These are phyloP conservation scores for Dothistroma pini DNA, from an alignment of 2,329 filamentous ascomycete genomes.

Conservation along the genomic window DNA sequence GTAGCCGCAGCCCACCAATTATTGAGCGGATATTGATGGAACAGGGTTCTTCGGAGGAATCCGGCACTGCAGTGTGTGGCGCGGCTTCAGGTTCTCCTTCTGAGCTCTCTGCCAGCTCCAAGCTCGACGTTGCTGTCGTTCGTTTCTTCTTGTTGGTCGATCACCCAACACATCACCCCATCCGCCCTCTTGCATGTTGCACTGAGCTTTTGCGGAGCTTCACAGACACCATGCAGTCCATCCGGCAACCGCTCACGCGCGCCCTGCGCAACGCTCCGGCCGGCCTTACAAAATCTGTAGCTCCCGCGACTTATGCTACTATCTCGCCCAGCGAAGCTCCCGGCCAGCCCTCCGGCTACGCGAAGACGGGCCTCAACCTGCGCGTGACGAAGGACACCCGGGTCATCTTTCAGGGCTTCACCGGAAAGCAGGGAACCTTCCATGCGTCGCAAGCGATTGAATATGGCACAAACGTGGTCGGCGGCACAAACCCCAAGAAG, in stretches of 20 bases:
- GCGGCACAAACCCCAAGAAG: conserved; percentile 99
- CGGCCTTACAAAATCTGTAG: conserved; percentile 38
- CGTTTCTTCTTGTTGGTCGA: conserved; percentile 1
- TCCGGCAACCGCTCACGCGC: conserved; percentile 69
- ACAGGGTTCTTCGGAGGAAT: neutral
- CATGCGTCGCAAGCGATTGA: conserved; percentile 97
- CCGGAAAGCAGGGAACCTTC: conserved; percentile 71
- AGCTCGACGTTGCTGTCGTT: neutral
- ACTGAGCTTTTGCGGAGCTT: conserved; percentile 15
- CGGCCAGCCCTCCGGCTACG: conserved; percentile 41
- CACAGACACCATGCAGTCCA: conserved; percentile 70
- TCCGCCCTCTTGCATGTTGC: conserved; percentile 3
- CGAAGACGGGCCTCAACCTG: conserved; percentile 59
- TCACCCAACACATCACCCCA: conserved; percentile 5
- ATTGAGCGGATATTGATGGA: neutral
- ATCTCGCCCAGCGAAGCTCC: conserved; percentile 47
- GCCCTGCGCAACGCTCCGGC: conserved; percentile 62
- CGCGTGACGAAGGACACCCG: conserved; percentile 91
- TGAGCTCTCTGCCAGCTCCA: neutral
- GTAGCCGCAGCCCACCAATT: no score
- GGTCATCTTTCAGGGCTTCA: conserved; percentile 96
- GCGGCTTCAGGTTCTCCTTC: neutral
- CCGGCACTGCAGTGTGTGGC: neutral
- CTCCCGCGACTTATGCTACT: conserved; percentile 70
- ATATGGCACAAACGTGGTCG: conserved; percentile 97